Evolutionary conservation across 1,284 basidiomycete genomes (phyloP).

Genomic region (Exsudoporus floridanus): DNA sequence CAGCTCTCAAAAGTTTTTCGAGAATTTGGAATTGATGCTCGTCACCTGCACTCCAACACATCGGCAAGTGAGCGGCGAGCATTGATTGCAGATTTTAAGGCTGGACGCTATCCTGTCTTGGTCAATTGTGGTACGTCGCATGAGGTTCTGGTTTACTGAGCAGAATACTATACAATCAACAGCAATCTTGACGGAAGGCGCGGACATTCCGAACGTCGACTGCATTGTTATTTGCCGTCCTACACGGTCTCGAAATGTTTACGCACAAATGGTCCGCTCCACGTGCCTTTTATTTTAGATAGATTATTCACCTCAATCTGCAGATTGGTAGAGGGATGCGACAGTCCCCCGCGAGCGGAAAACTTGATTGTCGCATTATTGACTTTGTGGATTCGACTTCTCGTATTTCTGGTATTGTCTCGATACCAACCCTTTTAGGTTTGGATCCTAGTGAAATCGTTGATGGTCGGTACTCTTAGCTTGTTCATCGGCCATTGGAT

Average conservation of each 20-base stretch:
- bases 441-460: slow-evolving; percentile 72
- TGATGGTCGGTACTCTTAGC: slow-evolving; percentile 48
- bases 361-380: slow-evolving; percentile 84
- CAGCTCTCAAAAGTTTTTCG: slow-evolving; percentile 76
- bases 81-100: slow-evolving; percentile 69
- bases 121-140: slow-evolving; percentile 79
- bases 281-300: not conserved
- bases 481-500: slow-evolving; percentile 2
- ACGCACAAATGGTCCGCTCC: slow-evolving; percentile 83
- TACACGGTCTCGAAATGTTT: slow-evolving; percentile 85
- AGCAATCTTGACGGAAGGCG: slow-evolving; percentile 91
- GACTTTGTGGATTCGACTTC: slow-evolving; percentile 85
- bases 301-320: not conserved
- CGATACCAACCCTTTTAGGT: slow-evolving; percentile 85
- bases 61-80: slow-evolving; percentile 63
- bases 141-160: not conserved
- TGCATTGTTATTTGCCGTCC: slow-evolving; percentile 86
- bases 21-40: slow-evolving; percentile 80
- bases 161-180: slow-evolving; percentile 4
- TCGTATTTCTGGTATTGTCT: slow-evolving; percentile 73
- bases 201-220: slow-evolving; percentile 91
- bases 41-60: slow-evolving; percentile 77
- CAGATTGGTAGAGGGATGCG: slow-evolving; percentile 93
- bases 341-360: slow-evolving; percentile 78
- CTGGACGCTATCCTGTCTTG: slow-evolving; percentile 80